Conservation (phyloP, 192 early-diverging fungal genomes). For the Paraglomus brasilianum region DNA sequence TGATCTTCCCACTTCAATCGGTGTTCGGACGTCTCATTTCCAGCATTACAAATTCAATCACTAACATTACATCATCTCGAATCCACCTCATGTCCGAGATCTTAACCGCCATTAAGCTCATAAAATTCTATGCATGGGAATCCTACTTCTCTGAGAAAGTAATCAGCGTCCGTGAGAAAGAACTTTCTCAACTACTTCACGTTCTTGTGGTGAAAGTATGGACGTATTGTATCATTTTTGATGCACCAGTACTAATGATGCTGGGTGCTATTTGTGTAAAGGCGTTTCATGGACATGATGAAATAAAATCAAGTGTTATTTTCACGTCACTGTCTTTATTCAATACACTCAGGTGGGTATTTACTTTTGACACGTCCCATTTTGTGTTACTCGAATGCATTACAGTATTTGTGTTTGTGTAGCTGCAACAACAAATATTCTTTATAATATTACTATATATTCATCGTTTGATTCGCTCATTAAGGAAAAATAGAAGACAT, state of each 20-base stretch:
- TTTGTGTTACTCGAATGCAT: not conserved
- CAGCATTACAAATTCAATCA: constrained; percentile 45
- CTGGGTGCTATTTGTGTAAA: constrained; percentile 43
- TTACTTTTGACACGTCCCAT: too few relatives aligned
- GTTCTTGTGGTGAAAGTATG: constrained; percentile 57
- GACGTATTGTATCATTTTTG: constrained; percentile 62
- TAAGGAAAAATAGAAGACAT: not conserved
- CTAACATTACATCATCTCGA: constrained; percentile 58
- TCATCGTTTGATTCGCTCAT: not conserved
- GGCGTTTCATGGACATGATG: constrained; percentile 39
- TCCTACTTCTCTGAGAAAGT: constrained; percentile 61
- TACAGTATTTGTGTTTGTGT: not conserved
- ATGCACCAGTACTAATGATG: constrained; percentile 54
- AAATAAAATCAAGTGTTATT: constrained; percentile 49
- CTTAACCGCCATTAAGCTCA: constrained; percentile 71
- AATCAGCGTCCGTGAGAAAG: constrained; percentile 51
- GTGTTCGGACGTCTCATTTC: constrained; percentile 53
- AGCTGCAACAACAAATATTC: too few relatives aligned
- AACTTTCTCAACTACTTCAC: constrained; percentile 50
- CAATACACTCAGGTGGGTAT: constrained; percentile 57
- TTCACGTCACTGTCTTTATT: constrained; percentile 68
- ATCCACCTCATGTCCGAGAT: constrained; percentile 75
- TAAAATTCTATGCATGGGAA: constrained; percentile 81
- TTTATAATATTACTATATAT: too few relatives aligned
- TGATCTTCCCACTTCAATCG: constrained; percentile 65